A percentile compares a stretch with the other conserved stretches of the same genome.
Conservation (phyloP, 2,329 filamentous ascomycete species). For the Emergomyces africanus region DNA sequence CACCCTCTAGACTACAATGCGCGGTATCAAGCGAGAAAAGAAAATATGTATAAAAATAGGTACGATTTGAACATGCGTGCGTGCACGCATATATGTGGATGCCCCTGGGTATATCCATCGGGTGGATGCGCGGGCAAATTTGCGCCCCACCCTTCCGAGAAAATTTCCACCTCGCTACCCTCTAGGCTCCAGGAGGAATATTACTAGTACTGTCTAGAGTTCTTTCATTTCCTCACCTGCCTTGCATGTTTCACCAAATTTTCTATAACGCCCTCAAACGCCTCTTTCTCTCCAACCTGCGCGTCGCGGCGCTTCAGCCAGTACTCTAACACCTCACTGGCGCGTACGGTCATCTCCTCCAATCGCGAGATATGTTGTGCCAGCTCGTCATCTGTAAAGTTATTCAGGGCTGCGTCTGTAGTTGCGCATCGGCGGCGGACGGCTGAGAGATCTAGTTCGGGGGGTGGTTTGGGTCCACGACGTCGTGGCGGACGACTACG, state of each 20-base stretch:
- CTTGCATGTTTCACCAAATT: constrained; percentile 86
- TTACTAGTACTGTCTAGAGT: background rate
- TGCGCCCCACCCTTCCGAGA: background rate
- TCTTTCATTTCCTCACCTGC: constrained; percentile 58
- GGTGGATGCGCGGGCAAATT: background rate
- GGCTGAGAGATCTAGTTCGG: constrained; percentile 64
- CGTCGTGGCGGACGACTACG: constrained; percentile 21
- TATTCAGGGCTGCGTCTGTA: constrained; percentile 68
- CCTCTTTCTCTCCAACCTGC: constrained; percentile 79
- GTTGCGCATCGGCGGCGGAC: constrained; percentile 69
- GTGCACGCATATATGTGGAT: background rate
- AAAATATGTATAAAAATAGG: too few species aligned
- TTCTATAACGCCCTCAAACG: constrained; percentile 93
- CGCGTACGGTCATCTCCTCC: constrained; percentile 55
- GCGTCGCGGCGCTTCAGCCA: constrained; percentile 81
- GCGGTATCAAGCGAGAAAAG: too few species aligned
- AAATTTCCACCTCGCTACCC: background rate
- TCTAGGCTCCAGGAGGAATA: background rate
- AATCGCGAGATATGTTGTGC: constrained; percentile 56
- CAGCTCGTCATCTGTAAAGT: constrained; percentile 68
- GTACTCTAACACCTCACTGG: constrained; percentile 68
- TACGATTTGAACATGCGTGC: too few species aligned
- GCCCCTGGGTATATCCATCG: background rate
- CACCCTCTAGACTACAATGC: too few species aligned
- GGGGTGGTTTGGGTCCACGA: constrained; percentile 49